Conservation (phyloP, 768 basidiomycete species). For the Tricholoma hemisulphureum region DNA sequence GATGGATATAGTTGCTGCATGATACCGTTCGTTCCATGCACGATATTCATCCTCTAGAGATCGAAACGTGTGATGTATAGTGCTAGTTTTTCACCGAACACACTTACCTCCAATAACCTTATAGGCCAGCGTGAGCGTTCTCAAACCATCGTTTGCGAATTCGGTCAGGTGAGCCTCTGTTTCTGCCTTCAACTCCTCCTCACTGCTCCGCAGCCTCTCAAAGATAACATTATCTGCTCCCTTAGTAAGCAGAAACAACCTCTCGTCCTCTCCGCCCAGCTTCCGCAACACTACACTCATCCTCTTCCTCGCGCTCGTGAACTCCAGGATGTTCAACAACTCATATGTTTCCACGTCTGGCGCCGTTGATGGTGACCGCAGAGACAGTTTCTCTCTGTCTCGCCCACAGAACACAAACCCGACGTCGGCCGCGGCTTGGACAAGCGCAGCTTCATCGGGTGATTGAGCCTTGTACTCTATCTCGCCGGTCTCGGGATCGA, state of each 20-base stretch:
- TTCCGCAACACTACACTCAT: constrained; percentile 91
- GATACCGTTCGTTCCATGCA: constrained; percentile 78
- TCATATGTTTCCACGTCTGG: constrained; percentile 74
- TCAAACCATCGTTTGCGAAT: constrained; percentile 82
- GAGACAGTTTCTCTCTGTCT: constrained; percentile 70
- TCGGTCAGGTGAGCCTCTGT: constrained; percentile 83
- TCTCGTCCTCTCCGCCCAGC: constrained; percentile 51
- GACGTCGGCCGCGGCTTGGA: constrained; percentile 93
- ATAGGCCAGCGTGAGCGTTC: constrained; percentile 92
- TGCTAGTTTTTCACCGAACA: background rate
- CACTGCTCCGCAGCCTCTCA: constrained; percentile 71
- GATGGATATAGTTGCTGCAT: constrained; percentile 73
- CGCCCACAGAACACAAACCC: constrained; percentile 91
- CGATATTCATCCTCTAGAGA: constrained; percentile 68
- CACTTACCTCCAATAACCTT: constrained; percentile 68
- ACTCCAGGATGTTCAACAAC: constrained; percentile 89
- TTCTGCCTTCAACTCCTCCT: constrained; percentile 60
- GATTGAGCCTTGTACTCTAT: constrained; percentile 94
- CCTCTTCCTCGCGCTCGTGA: constrained; percentile 87
- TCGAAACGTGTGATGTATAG: constrained; percentile 1
- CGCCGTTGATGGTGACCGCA: constrained; percentile 72
- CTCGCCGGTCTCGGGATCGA: constrained; percentile 63
- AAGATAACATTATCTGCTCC: constrained; percentile 97
- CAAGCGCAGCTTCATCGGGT: constrained; percentile 96
- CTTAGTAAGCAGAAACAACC: constrained; percentile 76